A percentile compares a stretch with the other conserved stretches of the same genome.
phyloP scores from a whole-genome alignment of 2,329 filamentous ascomycete genomes.

The Calonectria leucothoes region DNA sequence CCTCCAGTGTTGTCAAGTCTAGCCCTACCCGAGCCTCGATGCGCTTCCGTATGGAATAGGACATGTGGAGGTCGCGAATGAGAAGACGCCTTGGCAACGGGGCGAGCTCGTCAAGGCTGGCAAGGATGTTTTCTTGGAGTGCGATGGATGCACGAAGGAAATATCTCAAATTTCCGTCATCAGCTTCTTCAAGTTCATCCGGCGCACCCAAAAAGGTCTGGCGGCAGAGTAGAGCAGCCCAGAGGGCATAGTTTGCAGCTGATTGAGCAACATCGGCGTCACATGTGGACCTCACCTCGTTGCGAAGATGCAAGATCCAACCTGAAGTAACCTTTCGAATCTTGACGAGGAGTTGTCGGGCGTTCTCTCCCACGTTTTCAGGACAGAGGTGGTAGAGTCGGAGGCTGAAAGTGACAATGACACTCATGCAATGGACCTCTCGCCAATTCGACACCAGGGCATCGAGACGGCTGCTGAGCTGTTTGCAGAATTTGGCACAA shows the following conservation, averaged over 20 bases:
- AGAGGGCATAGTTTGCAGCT: slow-evolving; percentile 58
- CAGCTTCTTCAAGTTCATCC: neutral
- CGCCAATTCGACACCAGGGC: slow-evolving; percentile 68
- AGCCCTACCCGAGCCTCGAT: neutral
- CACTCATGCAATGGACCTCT: slow-evolving; percentile 68
- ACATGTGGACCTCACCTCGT: slow-evolving; percentile 53
- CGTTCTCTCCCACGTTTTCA: neutral
- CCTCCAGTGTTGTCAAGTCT: neutral
- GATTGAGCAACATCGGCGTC: slow-evolving; percentile 52
- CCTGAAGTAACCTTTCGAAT: slow-evolving; percentile 50
- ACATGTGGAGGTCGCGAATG: slow-evolving; percentile 37
- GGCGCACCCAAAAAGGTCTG: slow-evolving; percentile 45
- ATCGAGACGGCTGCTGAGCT: slow-evolving; percentile 57
- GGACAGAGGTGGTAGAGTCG: slow-evolving; percentile 45
- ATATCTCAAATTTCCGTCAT: slow-evolving; percentile 23
- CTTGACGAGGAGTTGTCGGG: slow-evolving; percentile 19
- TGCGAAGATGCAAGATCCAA: slow-evolving; percentile 63
- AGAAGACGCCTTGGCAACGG: slow-evolving; percentile 31
- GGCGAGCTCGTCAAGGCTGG: slow-evolving; percentile 32
- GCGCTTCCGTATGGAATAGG: slow-evolving; percentile 2
- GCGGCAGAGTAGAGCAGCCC: slow-evolving; percentile 67
- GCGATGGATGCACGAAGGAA: slow-evolving; percentile 40
- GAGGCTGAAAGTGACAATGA: slow-evolving; percentile 63
- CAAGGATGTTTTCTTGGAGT: slow-evolving; percentile 39
- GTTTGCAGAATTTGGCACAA: slow-evolving; percentile 58